Evolutionary conservation across 169 alveolate genomes (phyloP).

Genomic region (Plasmodium knowlesi): DNA sequence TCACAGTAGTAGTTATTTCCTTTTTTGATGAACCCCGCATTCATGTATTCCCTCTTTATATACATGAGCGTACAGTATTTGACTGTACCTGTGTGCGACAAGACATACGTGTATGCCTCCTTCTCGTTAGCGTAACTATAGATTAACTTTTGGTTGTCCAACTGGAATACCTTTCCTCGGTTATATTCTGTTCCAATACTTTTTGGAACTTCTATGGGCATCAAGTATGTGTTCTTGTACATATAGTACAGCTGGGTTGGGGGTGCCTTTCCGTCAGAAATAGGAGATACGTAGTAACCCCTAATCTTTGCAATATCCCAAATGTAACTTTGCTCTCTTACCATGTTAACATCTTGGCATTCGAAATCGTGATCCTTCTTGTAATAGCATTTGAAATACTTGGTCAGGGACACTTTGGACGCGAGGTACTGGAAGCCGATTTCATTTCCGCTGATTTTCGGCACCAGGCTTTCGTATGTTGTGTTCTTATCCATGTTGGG

Average conservation of each 20-base stretch:
- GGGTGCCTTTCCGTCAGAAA: not conserved
- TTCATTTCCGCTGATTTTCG: constrained; percentile 40
- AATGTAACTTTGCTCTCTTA: not conserved
- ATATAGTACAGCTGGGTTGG: constrained; percentile 3
- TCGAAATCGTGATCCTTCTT: constrained; percentile 6
- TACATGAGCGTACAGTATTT: constrained; percentile 43
- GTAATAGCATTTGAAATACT: constrained; percentile 19
- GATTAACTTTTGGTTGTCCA: not conserved
- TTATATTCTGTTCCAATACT: not conserved
- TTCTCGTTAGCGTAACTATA: constrained; percentile 27
- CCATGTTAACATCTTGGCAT: not conserved
- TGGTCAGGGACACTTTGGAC: not conserved
- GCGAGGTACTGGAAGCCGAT: constrained; percentile 24
- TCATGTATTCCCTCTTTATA: constrained; percentile 24
- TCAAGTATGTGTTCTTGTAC: not conserved
- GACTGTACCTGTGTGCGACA: constrained; percentile 2
- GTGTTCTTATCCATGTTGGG: not conserved
- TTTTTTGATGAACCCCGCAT: constrained; percentile 34
- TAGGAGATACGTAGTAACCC: constrained; percentile 36
- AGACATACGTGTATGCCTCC: constrained; percentile 7
- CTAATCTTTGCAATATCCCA: constrained; percentile 21
- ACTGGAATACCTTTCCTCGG: constrained; percentile 10
- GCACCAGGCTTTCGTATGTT: not conserved
- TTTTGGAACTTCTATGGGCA: not conserved
- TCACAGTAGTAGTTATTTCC: constrained; percentile 7